These are phyloP conservation scores for Pyrenula aspistea DNA, from an alignment of 495 filamentous ascomycete genomes.

Conservation along the genomic window DNA sequence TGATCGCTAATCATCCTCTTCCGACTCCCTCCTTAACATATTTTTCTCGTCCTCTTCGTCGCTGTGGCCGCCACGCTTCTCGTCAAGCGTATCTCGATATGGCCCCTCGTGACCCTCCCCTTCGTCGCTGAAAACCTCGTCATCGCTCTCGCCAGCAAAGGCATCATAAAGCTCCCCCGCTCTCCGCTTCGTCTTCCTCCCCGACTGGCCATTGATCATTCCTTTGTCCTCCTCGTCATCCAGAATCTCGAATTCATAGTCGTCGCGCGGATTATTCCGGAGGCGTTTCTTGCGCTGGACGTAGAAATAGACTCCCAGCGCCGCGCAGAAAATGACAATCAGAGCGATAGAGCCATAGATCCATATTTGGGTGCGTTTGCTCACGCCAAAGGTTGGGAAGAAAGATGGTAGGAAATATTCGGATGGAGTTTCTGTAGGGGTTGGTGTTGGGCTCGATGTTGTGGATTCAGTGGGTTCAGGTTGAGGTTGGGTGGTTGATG, in stretches of 20 bases:
- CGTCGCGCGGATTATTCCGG: conserved; percentile 62
- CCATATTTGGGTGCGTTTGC: conserved; percentile 82
- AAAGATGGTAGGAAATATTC: conserved; percentile 71
- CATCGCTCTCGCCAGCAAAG: conserved; percentile 73
- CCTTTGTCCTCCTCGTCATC: conserved; percentile 69
- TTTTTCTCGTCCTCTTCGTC: neutral
- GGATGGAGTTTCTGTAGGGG: conserved; percentile 28
- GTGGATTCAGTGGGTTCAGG: conserved; percentile 19
- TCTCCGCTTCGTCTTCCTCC: conserved; percentile 34
- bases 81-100: conserved; percentile 20
- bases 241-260: conserved; percentile 92
- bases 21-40: neutral
- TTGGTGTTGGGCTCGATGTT: conserved; percentile 22
- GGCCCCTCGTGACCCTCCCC: conserved; percentile 32
- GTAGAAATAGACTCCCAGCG: conserved; percentile 68
- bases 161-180: conserved; percentile 88
- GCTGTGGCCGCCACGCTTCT: neutral
- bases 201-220: conserved; percentile 26
- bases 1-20: conserved; percentile 8
- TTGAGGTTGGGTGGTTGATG: conserved; percentile 13
- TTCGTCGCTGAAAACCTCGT: conserved; percentile 50
- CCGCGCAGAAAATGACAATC: conserved; percentile 74
- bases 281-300: conserved; percentile 65
- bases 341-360: conserved; percentile 79
- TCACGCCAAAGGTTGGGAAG: conserved; percentile 91